Evolutionary conservation across 495 filamentous ascomycete species (phyloP).

Genomic region (Oleoguttula mirabilis): DNA sequence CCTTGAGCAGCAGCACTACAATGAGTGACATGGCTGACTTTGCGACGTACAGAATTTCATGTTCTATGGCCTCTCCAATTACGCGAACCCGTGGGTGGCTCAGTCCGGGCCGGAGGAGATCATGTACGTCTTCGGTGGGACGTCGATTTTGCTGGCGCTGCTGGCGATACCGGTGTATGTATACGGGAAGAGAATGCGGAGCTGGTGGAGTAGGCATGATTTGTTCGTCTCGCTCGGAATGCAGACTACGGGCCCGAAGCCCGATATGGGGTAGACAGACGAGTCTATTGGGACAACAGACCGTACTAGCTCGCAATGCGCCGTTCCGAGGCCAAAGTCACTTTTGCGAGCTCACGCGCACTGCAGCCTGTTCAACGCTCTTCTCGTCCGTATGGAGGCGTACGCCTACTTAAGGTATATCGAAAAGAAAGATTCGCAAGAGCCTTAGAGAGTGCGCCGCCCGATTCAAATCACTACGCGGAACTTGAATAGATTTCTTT

Average conservation of each 20-base stretch:
- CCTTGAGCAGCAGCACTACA: not conserved
- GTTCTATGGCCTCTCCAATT: constrained; percentile 18
- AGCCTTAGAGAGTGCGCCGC: too few relatives aligned
- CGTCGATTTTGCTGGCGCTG: constrained; percentile 8
- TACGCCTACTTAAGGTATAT: too few relatives aligned
- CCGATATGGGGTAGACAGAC: not conserved
- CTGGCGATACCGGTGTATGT: constrained; percentile 14
- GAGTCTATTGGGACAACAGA: too few relatives aligned
- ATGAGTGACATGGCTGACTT: not conserved
- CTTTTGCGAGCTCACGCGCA: too few relatives aligned
- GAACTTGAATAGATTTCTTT: not conserved
- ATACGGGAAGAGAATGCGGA: constrained; percentile 13
- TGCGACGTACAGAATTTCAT: constrained; percentile 10
- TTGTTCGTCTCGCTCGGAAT: constrained; percentile 9
- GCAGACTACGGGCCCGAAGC: constrained; percentile 7
- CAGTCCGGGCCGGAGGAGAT: constrained; percentile 6
- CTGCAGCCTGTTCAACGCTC: too few relatives aligned
- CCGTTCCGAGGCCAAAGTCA: too few relatives aligned
- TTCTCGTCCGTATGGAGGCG: too few relatives aligned
- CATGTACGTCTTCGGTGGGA: constrained; percentile 16
- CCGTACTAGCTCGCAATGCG: too few relatives aligned
- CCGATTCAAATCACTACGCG: too few relatives aligned
- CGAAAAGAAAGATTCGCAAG: too few relatives aligned
- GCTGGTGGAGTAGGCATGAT: constrained; percentile 16
- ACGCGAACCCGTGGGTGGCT: constrained; percentile 13